Evolutionary conservation across 805 yeast species (phyloP).

Genomic region (Barnettozyma wickerhamii): DNA sequence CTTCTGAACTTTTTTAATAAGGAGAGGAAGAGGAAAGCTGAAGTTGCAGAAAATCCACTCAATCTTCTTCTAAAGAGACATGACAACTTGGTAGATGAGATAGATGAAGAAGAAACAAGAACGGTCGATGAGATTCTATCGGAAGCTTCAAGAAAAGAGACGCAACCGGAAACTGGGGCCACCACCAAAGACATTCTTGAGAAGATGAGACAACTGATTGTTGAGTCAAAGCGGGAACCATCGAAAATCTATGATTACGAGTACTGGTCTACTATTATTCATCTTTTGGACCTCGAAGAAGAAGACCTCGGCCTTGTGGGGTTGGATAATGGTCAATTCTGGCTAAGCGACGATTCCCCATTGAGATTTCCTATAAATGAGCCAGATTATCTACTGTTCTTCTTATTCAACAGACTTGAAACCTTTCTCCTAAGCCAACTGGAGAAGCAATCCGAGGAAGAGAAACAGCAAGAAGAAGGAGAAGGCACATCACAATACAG

Average conservation of each 20-base stretch:
- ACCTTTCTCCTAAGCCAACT: constrained; percentile 4
- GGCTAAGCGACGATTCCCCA: constrained; percentile 69
- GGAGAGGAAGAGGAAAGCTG: not conserved
- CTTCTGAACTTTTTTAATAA: constrained; percentile 9
- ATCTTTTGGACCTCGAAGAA: constrained; percentile 27
- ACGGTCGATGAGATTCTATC: not conserved
- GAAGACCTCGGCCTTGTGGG: constrained; percentile 14
- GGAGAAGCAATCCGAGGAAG: constrained; percentile 4
- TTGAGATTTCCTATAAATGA: constrained; percentile 65
- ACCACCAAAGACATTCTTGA: constrained; percentile 21
- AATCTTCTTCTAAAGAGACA: not conserved
- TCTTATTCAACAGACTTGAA: constrained; percentile 28
- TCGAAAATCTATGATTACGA: constrained; percentile 40
- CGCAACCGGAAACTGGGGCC: no score
- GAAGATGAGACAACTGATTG: constrained; percentile 14
- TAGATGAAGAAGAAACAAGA: constrained; percentile 1
- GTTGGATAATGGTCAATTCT: constrained; percentile 36
- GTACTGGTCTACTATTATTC: constrained; percentile 46
- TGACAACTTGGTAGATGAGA: not conserved
- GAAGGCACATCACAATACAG: not conserved
- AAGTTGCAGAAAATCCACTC: no score
- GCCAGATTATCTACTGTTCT: constrained; percentile 52
- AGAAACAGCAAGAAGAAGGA: not conserved
- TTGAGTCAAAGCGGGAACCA: constrained; percentile 14
- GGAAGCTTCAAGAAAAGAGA: not conserved